phyloP scores from a whole-genome alignment of 495 filamentous ascomycete species.

The Hyaloscypha bicolor region DNA sequence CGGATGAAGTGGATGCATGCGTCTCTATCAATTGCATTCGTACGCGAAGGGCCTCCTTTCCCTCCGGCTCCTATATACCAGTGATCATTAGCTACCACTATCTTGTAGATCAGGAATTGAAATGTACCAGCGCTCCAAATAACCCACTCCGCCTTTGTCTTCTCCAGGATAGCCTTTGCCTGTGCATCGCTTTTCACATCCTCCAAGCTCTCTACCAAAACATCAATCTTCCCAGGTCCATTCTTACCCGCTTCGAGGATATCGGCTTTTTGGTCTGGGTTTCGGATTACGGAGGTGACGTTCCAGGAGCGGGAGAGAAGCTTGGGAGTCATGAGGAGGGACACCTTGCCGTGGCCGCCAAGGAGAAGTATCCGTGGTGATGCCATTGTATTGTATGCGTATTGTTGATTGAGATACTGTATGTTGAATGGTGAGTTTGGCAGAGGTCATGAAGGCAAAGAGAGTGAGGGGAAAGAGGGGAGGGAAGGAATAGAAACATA shows the following conservation, averaged over 20 bases:
- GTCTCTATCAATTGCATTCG: constrained; percentile 49
- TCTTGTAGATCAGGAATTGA: background rate
- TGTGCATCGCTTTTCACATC: constrained; percentile 64
- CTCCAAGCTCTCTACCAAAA: constrained; percentile 70
- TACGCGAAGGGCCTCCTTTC: constrained; percentile 67
- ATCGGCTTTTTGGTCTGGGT: constrained; percentile 62
- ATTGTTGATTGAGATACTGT: background rate
- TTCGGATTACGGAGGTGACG: constrained; percentile 78
- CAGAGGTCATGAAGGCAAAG: background rate
- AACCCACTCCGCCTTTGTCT: constrained; percentile 67
- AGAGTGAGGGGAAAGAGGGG: background rate
- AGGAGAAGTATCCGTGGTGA: constrained; percentile 48
- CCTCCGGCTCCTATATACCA: constrained; percentile 64
- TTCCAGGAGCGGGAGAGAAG: constrained; percentile 72
- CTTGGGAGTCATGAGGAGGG: constrained; percentile 74
- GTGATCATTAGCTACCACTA: too few relatives aligned
- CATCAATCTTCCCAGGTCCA: constrained; percentile 49
- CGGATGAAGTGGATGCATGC: constrained; percentile 52
- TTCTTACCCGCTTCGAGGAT: constrained; percentile 60
- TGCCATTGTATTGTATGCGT: background rate
- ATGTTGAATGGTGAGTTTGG: background rate
- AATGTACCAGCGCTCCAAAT: constrained; percentile 74
- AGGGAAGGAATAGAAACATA: background rate
- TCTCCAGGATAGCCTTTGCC: constrained; percentile 62
- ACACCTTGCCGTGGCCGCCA: constrained; percentile 80